Percentiles rank a stretch among this genome's conserved stretches.
Evolutionary conservation across 2,329 filamentous ascomycete species (phyloP).

Genomic region (Rutstroemia sp.): DNA sequence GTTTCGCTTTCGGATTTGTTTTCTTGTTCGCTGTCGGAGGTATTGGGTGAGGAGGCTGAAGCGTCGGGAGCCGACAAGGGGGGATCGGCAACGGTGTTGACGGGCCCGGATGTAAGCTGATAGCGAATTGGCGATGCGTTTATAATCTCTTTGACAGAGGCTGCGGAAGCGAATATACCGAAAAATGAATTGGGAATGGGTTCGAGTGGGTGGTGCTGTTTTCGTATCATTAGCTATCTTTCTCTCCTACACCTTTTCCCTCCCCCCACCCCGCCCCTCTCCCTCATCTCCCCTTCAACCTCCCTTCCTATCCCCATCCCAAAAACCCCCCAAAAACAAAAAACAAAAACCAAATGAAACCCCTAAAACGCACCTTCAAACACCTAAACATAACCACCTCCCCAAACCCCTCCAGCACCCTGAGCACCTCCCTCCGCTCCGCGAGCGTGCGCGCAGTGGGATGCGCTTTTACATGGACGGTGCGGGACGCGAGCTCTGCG

Average conservation of each 20-base stretch:
- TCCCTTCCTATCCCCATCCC: background rate
- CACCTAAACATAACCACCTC: slow-evolving; percentile 28
- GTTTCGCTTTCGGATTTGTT: no score
- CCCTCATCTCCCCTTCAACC: background rate
- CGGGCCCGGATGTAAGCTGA: slow-evolving; percentile 13
- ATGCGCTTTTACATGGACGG: slow-evolving; percentile 27
- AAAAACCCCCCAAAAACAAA: background rate
- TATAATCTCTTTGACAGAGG: slow-evolving; percentile 16
- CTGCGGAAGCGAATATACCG: slow-evolving; percentile 18
- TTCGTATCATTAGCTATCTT: background rate
- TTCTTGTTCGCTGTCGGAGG: background rate
- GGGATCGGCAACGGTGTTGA: slow-evolving; percentile 3
- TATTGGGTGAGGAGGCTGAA: background rate
- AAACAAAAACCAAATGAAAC: background rate
- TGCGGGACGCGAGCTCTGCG: slow-evolving; percentile 14
- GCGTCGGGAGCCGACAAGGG: background rate
- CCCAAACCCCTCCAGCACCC: slow-evolving; percentile 28
- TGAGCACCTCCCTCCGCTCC: slow-evolving; percentile 29
- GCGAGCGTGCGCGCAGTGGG: slow-evolving; percentile 26
- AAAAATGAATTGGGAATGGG: slow-evolving; percentile 26
- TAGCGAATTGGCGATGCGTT: slow-evolving; percentile 26
- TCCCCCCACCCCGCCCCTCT: background rate
- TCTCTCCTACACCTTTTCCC: background rate
- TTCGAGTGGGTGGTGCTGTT: slow-evolving; percentile 16
- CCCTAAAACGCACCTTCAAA: slow-evolving; percentile 22